Evolutionary conservation across 2,329 filamentous ascomycete species (phyloP).

Genomic region (Achaetomium macrosporum): DNA sequence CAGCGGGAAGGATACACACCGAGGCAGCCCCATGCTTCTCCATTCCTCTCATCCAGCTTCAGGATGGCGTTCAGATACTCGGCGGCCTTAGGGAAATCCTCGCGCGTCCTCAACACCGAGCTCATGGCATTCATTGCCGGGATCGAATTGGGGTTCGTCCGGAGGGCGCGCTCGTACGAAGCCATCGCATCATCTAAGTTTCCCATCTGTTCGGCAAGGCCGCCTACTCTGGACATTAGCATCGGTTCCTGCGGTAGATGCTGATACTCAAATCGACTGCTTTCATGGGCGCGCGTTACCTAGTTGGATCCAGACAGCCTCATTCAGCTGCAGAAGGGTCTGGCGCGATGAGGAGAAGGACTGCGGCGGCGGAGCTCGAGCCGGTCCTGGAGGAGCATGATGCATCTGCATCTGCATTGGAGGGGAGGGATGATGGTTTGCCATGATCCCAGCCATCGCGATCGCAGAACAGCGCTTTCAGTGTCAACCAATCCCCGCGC

Average conservation of each 20-base stretch:
- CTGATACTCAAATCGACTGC: too few relatives aligned
- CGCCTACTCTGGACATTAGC: slow-evolving; percentile 49
- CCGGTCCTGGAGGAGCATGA: slow-evolving; percentile 56
- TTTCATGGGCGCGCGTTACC: slow-evolving; percentile 51
- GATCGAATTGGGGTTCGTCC: slow-evolving; percentile 82
- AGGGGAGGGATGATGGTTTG: slow-evolving; percentile 74
- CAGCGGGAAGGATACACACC: slow-evolving; percentile 45
- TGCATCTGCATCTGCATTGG: slow-evolving; percentile 67
- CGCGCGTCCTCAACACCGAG: slow-evolving; percentile 81
- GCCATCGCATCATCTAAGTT: slow-evolving; percentile 83
- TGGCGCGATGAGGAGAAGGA: slow-evolving; percentile 56
- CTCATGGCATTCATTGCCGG: slow-evolving; percentile 92
- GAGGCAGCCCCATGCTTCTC: slow-evolving; percentile 93
- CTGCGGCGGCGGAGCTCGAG: slow-evolving; percentile 54
- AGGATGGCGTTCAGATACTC: slow-evolving; percentile 89
- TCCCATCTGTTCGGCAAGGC: slow-evolving; percentile 79
- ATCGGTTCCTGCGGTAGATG: not conserved
- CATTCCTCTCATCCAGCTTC: slow-evolving; percentile 82
- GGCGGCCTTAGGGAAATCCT: slow-evolving; percentile 89
- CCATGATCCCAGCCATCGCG: slow-evolving; percentile 44
- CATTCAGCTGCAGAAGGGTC: slow-evolving; percentile 68
- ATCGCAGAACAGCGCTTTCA: not conserved
- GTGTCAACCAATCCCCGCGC: not conserved
- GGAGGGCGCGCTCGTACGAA: slow-evolving; percentile 84
- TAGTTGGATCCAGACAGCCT: slow-evolving; percentile 86